A percentile compares a stretch with the other conserved stretches of the same genome.
Evolutionary conservation across 2,329 filamentous ascomycete genomes (phyloP).

Genomic region (Neobulgaria alba): DNA sequence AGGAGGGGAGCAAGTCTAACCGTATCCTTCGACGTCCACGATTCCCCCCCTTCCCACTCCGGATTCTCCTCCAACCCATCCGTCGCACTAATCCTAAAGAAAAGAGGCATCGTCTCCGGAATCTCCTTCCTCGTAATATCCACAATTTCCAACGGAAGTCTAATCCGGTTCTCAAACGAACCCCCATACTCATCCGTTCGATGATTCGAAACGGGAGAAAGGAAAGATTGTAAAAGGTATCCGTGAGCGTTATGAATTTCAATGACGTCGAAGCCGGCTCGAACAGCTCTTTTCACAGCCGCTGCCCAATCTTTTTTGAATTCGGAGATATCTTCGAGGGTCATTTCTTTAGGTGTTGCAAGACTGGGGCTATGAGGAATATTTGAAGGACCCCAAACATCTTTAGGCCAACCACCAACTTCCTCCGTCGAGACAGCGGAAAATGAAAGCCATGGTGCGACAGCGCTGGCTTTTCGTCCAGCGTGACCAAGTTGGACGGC

Average conservation of each 20-base stretch:
- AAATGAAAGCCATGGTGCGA: conserved; percentile 53
- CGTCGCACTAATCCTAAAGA: conserved; percentile 64
- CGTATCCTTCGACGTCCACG: conserved; percentile 60
- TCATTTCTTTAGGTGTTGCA: conserved; percentile 58
- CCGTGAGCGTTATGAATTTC: conserved; percentile 78
- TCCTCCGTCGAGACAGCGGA: conserved; percentile 43
- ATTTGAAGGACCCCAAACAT: conserved; percentile 43
- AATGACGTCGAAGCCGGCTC: conserved; percentile 62
- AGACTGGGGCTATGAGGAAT: conserved; percentile 53
- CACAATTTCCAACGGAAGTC: conserved; percentile 59
- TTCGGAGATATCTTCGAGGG: conserved; percentile 55
- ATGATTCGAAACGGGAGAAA: conserved; percentile 61
- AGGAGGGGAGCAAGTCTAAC: conserved; percentile 54
- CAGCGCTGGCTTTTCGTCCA: conserved; percentile 57
- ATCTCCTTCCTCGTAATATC: conserved; percentile 54
- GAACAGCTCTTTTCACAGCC: conserved; percentile 49
- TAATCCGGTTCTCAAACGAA: conserved; percentile 55
- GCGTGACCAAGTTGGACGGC: conserved; percentile 79
- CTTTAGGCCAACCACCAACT: conserved; percentile 47
- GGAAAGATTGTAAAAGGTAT: conserved; percentile 63
- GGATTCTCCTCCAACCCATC: conserved; percentile 64
- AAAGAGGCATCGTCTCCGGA: conserved; percentile 59
- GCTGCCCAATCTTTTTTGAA: conserved; percentile 55
- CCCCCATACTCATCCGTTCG: conserved; percentile 62
- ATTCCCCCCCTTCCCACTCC: conserved; percentile 42